Base-by-base conservation (phyloP, 1,139 yeast species). In the Arxiozyma bovina region DNA sequence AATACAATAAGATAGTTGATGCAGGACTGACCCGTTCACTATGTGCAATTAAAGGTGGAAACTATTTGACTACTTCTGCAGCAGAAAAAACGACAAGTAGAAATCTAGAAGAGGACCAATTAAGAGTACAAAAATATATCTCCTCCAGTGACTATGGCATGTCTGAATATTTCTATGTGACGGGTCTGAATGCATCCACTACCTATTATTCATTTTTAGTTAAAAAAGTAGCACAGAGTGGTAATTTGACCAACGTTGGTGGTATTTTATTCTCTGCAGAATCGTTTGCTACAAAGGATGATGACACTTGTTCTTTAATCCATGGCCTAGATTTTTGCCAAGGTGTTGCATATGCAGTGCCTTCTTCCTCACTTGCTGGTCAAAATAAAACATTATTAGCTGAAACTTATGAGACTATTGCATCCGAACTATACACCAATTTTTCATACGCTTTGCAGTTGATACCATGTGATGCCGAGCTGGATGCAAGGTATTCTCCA, bases 291-390 rank as follows among this genome's bases (percentile, higher is more conserved):
- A 87, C 96, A 1, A 75, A 82, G 66, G 70, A 70, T 4, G 68
- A 72, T 4, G 72, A 74, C 34, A 78, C 87, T 1, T 93, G 99
- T 67, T 81, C 85, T 57, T 72, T 91, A 53, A 79, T 90, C 25
- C 88, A 80, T 68, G 86, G 82, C 57, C 73, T 93, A 54, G 83
- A 80, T 1, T 89, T 91, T 65, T 93, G 99, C 69, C 70, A 76
- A 42, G 80, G 81, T 52, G 94, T 91, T 42, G 95, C 96, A 0
- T 93, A 90, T 70, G 79, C 96, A 1, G 96, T 88, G 0, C 99
- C 98, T 0, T 80, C 85, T 4, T 72, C 81, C 0, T 53, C 62
- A 3, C 46, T 58, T 7, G 53, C 64, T 5, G 52, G 54, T 12
- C 49, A 50, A n/a, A 65, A 67, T 50, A 65, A 61, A 30, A 61